These are phyloP conservation scores for Aegilops sharonensis DNA, from an alignment of 176 grass and related monocot genomes.

Conservation along the genomic window DNA sequence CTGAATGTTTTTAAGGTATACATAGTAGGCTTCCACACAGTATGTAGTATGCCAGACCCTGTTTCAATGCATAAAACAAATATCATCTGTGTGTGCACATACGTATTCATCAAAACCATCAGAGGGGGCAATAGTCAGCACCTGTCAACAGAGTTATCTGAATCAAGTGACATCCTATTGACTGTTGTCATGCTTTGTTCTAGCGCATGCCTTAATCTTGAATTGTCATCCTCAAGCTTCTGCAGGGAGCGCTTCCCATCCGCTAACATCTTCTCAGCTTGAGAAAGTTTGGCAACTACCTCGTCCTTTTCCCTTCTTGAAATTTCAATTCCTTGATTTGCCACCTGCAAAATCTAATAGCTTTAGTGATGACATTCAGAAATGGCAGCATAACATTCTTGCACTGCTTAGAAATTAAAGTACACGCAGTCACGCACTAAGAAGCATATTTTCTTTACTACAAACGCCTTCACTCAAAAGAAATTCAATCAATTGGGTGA, in stretches of 20 bases:
- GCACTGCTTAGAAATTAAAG: slow-evolving; percentile 2
- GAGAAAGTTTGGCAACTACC: slow-evolving; percentile 57
- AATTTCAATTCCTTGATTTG: slow-evolving; percentile 70
- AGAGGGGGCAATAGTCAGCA: slow-evolving; percentile 22
- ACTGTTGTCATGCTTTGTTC: slow-evolving; percentile 91
- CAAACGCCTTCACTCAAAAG: neutral
- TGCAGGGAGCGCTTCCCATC: slow-evolving; percentile 83
- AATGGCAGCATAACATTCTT: neutral
- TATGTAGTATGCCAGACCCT: neutral
- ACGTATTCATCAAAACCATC: slow-evolving; percentile 17
- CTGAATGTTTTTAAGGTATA: neutral
- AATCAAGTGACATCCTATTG: slow-evolving; percentile 96
- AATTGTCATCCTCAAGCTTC: slow-evolving; percentile 95
- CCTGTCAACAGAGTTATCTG: slow-evolving; percentile 97
- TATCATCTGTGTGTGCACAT: neutral
- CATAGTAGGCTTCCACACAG: neutral
- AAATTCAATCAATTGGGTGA: slow-evolving; percentile 16
- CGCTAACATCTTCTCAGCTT: slow-evolving; percentile 70
- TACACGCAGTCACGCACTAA: neutral
- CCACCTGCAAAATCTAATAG: slow-evolving; percentile 46
- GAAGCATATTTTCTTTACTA: neutral
- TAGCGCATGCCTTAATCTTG: slow-evolving; percentile 76
- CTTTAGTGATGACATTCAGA: slow-evolving; percentile 6
- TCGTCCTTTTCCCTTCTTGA: slow-evolving; percentile 76
- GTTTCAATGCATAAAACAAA: neutral